A percentile compares a stretch with the other conserved stretches of the same genome.
Evolutionary conservation across 2,329 filamentous ascomycete species (phyloP).

Genomic region (Penicillium sp.): DNA sequence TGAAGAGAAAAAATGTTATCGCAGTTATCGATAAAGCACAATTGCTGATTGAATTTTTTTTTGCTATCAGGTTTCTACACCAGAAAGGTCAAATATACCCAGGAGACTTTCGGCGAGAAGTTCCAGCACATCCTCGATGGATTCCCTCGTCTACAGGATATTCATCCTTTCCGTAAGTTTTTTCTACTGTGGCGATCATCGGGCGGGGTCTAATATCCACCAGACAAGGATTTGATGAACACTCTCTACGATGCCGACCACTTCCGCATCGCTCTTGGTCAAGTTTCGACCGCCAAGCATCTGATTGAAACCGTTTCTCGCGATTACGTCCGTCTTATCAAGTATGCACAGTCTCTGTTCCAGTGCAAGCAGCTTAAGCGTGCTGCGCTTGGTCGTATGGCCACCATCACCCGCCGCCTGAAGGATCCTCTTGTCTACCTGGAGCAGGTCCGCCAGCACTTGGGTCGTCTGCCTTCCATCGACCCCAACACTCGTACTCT

Average conservation of each 20-base stretch:
- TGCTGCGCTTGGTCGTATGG: conserved; percentile 95
- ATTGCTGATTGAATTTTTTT: conserved; percentile 31
- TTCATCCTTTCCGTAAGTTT: conserved; percentile 79
- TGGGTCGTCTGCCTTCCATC: conserved; percentile 96
- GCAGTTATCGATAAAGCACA: conserved; percentile 27
- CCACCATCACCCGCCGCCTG: conserved; percentile 88
- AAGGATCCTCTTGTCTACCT: conserved; percentile 94
- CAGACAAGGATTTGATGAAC: conserved; percentile 80
- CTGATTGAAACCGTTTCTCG: conserved; percentile 93
- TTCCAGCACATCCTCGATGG: conserved; percentile 84
- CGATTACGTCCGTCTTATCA: conserved; percentile 92
- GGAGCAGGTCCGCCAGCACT: conserved; percentile 93
- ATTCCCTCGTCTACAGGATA: conserved; percentile 88
- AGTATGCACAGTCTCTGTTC: conserved; percentile 95
- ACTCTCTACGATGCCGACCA: conserved; percentile 98
- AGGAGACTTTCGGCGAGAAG: conserved; percentile 95
- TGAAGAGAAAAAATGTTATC: conserved; percentile 16
- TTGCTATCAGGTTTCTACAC: conserved; percentile 73
- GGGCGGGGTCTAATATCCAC: conserved; percentile 18
- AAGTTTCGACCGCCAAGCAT: conserved; percentile 92
- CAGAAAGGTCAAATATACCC: conserved; percentile 95
- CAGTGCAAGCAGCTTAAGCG: conserved; percentile 99
- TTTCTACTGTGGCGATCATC: conserved; percentile 14
- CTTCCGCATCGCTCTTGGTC: conserved; percentile 93
- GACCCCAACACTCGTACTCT: conserved; percentile 96